Conservation (phyloP, 1,284 basidiomycete genomes). For the Entoloma clypeatum region DNA sequence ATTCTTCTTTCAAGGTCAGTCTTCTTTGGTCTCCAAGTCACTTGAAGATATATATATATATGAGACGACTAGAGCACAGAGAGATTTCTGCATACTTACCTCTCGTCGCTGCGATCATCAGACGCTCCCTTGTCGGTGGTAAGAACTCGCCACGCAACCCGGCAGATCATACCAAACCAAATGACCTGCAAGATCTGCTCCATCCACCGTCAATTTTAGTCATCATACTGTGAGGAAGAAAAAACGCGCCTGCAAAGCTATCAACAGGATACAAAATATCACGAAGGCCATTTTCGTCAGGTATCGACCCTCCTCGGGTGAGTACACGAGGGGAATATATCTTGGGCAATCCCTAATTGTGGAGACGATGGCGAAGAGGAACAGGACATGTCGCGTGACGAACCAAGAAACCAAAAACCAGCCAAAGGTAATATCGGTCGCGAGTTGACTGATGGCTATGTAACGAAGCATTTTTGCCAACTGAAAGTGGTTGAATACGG, state of each 20-base stretch:
- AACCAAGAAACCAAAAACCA: conserved; percentile 89
- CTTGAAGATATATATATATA: conserved; percentile 2
- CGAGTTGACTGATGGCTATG: conserved; percentile 54
- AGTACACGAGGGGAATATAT: conserved; percentile 55
- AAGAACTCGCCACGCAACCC: conserved; percentile 78
- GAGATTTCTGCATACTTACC: conserved; percentile 31
- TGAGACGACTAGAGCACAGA: not conserved
- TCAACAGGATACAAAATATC: conserved; percentile 56
- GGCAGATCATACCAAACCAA: conserved; percentile 86
- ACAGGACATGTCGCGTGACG: conserved; percentile 79
- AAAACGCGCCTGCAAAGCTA: conserved; percentile 55
- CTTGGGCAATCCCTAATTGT: conserved; percentile 47
- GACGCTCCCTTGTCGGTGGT: conserved; percentile 73
- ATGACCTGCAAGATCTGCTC: conserved; percentile 68
- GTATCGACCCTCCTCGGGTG: conserved; percentile 56
- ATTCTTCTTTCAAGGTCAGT: conserved; percentile 10
- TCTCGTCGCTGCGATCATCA: conserved; percentile 84
- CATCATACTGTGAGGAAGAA: conserved; percentile 12
- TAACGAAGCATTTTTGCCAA: conserved; percentile 94
- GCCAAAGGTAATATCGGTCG: conserved; percentile 78
- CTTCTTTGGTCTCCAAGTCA: conserved; percentile 17
- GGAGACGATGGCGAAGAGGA: conserved; percentile 67
- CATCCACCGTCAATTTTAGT: not conserved
- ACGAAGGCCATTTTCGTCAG: conserved; percentile 43
- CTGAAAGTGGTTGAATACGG: conserved; percentile 37